Conservation (phyloP, 352 stramenopile species). For the Pythium chondricola region DNA sequence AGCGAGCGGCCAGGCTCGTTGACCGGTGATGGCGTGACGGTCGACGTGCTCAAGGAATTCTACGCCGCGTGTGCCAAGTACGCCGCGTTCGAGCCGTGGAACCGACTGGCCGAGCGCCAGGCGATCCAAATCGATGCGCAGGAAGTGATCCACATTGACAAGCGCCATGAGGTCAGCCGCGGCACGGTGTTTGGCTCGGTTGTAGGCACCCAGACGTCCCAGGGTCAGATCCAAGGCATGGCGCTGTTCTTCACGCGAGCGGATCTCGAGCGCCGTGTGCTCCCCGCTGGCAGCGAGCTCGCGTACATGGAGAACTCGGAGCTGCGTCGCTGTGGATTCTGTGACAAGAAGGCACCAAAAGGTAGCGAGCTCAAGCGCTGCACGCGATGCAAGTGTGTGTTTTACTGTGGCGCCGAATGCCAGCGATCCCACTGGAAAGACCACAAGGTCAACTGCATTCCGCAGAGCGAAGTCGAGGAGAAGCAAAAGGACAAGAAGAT, state of each 20-base stretch:
- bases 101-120: constrained; percentile 59
- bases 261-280: constrained; percentile 69
- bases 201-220: constrained; percentile 45
- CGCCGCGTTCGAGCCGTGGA: constrained; percentile 62
- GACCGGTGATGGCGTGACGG: constrained; percentile 45
- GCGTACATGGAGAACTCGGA: constrained; percentile 67
- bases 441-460: constrained; percentile 75
- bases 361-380: constrained; percentile 67
- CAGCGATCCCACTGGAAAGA: constrained; percentile 80
- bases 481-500: constrained; percentile 43
- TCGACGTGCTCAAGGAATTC: constrained; percentile 49
- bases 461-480: constrained; percentile 21
- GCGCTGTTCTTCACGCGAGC: constrained; percentile 74
- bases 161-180: constrained; percentile 42
- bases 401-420: constrained; percentile 73
- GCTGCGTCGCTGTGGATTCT: constrained; percentile 65
- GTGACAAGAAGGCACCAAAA: constrained; percentile 63
- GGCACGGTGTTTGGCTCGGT: constrained; percentile 72
- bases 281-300: constrained; percentile 55
- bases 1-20: constrained; percentile 62
- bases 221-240: constrained; percentile 65
- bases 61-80: constrained; percentile 64
- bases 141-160: constrained; percentile 60
- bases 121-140: constrained; percentile 72
- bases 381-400: constrained; percentile 79